Evolutionary conservation across 305 asterid genomes (phyloP).

Genomic region (Fraxinus nigra): DNA sequence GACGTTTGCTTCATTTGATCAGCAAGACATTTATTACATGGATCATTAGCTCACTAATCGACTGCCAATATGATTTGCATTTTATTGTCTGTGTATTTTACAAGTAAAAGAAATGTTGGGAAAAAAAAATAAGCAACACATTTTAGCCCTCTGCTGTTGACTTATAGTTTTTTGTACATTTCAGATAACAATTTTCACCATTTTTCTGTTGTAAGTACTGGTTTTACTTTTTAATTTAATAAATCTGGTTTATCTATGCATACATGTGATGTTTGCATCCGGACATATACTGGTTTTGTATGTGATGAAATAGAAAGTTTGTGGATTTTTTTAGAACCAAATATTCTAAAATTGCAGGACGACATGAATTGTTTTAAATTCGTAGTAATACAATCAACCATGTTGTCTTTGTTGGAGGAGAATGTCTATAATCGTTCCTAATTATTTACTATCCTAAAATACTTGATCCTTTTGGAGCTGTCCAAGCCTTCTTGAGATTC

Average conservation of each 20-base stretch:
- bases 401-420: neutral
- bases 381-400: neutral
- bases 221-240: neutral
- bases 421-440: neutral
- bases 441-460: neutral
- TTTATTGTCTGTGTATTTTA: neutral
- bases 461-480: neutral
- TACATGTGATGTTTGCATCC: neutral
- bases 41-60: neutral
- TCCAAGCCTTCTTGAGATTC: neutral
- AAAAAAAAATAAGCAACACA: neutral
- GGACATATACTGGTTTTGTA: neutral
- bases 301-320: neutral
- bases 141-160: neutral
- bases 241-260: neutral
- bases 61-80: neutral
- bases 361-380: neutral
- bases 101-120: neutral
- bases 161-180: neutral
- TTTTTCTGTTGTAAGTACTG: neutral
- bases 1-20: neutral
- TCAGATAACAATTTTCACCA: neutral
- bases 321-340: neutral
- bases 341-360: neutral
- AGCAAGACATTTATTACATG: neutral